Evolutionary conservation across 2,329 filamentous ascomycete genomes (phyloP).

Genomic region (Epichloe uncinata): DNA sequence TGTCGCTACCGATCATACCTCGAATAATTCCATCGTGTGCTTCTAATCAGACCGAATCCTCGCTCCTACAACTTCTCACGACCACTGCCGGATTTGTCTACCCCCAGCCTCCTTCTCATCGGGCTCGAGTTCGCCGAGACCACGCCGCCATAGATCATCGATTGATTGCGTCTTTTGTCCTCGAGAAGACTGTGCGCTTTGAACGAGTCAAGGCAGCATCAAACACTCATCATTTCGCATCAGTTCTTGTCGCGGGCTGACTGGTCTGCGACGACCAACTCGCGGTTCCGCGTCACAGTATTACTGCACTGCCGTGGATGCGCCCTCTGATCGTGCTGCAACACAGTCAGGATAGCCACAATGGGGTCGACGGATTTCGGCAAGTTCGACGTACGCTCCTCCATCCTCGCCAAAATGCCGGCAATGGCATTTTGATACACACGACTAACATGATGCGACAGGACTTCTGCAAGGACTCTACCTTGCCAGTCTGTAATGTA

Average conservation of each 20-base stretch:
- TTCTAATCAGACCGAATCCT: background rate
- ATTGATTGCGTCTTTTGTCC: background rate
- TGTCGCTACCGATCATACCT: background rate
- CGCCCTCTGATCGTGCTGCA: conserved; percentile 6
- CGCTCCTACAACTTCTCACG: background rate
- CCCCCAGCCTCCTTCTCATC: background rate
- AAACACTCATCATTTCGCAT: background rate
- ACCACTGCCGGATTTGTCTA: background rate
- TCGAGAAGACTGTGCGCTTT: background rate
- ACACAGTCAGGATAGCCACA: conserved; percentile 16
- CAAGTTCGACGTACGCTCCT: conserved; percentile 39
- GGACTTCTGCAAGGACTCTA: conserved; percentile 76
- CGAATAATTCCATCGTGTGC: background rate
- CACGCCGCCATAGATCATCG: background rate
- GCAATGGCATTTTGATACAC: background rate
- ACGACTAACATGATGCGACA: conserved; percentile 25
- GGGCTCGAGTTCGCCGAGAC: background rate
- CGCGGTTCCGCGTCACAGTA: background rate
- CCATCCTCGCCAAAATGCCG: background rate
- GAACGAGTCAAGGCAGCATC: background rate
- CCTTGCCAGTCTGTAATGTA: conserved; percentile 75
- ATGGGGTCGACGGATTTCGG: conserved; percentile 51
- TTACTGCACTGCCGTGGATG: conserved; percentile 1
- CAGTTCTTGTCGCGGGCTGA: background rate
- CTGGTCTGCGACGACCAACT: background rate